These are phyloP conservation scores for Raddia guianensis DNA, from an alignment of 176 grass and related monocot genomes.

Conservation along the genomic window DNA sequence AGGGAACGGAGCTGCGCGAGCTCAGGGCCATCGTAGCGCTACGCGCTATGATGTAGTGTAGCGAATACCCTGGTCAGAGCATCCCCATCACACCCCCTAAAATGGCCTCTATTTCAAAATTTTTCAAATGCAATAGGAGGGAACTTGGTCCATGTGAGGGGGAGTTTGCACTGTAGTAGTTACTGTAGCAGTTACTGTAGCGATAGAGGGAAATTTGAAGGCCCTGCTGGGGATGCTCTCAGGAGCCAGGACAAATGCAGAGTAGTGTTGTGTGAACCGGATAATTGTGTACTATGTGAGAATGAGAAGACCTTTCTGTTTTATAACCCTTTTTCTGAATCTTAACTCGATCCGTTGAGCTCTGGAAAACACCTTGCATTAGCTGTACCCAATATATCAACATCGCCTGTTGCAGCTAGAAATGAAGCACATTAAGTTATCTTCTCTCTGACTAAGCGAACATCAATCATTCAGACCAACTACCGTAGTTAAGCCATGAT, in stretches of 20 bases:
- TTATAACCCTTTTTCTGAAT: background rate
- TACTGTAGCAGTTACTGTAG: too few relatives aligned
- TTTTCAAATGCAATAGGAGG: too few relatives aligned
- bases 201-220: too few relatives aligned
- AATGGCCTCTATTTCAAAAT: too few relatives aligned
- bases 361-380: background rate
- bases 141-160: too few relatives aligned
- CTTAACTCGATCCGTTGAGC: background rate
- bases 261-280: background rate
- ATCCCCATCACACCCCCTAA: too few relatives aligned
- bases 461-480: conserved; percentile 15
- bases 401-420: background rate
- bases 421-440: background rate
- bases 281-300: background rate
- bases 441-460: background rate
- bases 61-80: too few relatives aligned
- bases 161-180: too few relatives aligned
- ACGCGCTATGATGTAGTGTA: too few relatives aligned
- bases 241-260: background rate
- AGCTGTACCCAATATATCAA: conserved; percentile 12
- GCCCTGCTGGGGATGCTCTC: too few relatives aligned
- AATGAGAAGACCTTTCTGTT: conserved; percentile 2
- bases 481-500: background rate
- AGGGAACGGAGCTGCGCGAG: too few relatives aligned
- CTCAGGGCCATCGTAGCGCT: too few relatives aligned